These are phyloP conservation scores for Colletotrichum aenigma DNA, from an alignment of 2,329 filamentous ascomycete genomes.

Conservation along the genomic window DNA sequence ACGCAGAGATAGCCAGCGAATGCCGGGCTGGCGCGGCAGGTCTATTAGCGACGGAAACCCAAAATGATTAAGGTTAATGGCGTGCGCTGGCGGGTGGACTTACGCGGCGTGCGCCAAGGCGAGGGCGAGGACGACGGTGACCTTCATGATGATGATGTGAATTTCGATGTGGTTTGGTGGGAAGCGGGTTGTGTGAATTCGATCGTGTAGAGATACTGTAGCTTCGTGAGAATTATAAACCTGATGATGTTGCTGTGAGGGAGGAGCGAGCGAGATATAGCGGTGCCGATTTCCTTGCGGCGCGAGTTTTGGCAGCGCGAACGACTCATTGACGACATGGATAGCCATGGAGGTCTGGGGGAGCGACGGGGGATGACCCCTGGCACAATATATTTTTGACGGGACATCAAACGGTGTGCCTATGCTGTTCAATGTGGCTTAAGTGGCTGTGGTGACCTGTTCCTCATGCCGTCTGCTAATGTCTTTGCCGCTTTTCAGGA, in stretches of 20 bases:
- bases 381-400: not conserved
- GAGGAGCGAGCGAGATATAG: not conserved
- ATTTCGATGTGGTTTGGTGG: not conserved
- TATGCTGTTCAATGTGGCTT: not conserved
- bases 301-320: not conserved
- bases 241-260: rapidly evolving
- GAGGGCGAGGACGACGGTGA: not conserved
- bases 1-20: not conserved
- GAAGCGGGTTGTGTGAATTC: no score
- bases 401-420: not conserved
- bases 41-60: not conserved
- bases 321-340: not conserved
- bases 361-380: not conserved
- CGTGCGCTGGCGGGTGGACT: not conserved
- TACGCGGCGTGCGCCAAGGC: not conserved
- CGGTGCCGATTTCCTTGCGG: not conserved
- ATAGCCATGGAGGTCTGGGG: not conserved
- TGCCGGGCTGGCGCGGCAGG: not conserved
- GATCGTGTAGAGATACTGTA: not conserved
- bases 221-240: rapidly evolving
- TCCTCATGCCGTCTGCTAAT: not conserved
- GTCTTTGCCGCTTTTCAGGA: not conserved
- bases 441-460: not conserved
- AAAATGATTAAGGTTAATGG: not conserved
- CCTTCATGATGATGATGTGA: not conserved